Base-by-base conservation (phyloP, 2,329 filamentous ascomycete species). In the Eurotiales sp. region DNA sequence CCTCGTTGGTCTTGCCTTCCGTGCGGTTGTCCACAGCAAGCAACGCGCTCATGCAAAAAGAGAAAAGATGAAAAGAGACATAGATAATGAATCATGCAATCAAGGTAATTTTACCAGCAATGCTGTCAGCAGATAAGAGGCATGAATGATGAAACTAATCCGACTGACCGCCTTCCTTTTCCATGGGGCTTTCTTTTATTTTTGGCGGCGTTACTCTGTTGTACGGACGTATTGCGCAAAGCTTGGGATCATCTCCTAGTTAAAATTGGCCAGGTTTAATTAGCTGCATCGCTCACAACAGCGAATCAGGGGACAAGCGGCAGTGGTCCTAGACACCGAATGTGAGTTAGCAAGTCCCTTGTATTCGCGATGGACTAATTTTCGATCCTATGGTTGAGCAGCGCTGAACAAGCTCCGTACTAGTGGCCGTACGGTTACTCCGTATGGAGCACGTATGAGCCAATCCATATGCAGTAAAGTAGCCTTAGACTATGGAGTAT, bases 111-210 rank as follows among this genome's bases (percentile, higher is more conserved):
- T n/a, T n/a, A n/a, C 44, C 44, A 47, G 48, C n/a, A 32, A 27
- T 17, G 25, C 15, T 49, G 42, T 42, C 34, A 52, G 52, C 30
- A 22, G 54, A 41, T 36, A 44, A 52, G 50, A 48, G 37, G 27
- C 37, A 8, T 15, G 15, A 29, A n/a, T n/a, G n/a, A n/a, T n/a
- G n/a, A n/a, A n/a, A 23, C 43, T 39, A 36, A 19, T 44, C 21
- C n/a, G 32, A 15, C 34, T 47, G 44, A 47, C 44, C 34, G 50
- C 34, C 27, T 47, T 46, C 44, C 23, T 61, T 56, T 57, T 53
- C 57, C 51, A 2, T 11, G 12, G 29, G n/a, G 21, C 11, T 41
- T 48, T n/a, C n/a, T 25, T 47, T 39, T 47, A 37, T 37, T 37
- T 37, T 32, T 8, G n/a, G 29, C 29, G 29, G 10, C 29, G 10